Percentiles rank a stretch among this genome's conserved stretches.
Conservation (phyloP, 345 rosid species). For the Eucalyptus urophylla region DNA sequence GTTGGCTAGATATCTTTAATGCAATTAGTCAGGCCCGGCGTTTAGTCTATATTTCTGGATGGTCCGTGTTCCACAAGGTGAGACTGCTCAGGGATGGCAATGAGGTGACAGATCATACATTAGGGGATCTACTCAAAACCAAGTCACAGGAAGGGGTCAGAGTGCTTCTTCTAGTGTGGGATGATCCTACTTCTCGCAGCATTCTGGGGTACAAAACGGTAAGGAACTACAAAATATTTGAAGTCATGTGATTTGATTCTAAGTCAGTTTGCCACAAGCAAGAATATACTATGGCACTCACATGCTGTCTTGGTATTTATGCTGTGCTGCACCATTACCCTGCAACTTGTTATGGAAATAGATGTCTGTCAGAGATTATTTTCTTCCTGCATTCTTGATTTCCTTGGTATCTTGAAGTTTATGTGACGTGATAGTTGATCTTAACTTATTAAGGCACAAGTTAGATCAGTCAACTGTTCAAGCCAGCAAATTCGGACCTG, state of each 20-base stretch:
- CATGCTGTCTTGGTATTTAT: neutral
- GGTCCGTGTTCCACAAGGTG: conserved; percentile 72
- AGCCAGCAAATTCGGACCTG: neutral
- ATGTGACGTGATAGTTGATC: neutral
- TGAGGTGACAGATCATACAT: conserved; percentile 13
- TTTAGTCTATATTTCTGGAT: conserved; percentile 75
- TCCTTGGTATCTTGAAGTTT: neutral
- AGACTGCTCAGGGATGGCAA: conserved; percentile 46
- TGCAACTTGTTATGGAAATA: neutral
- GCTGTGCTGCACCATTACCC: neutral
- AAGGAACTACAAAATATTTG: conserved; percentile 7
- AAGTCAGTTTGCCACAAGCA: neutral
- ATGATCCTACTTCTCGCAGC: conserved; percentile 88
- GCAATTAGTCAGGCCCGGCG: conserved; percentile 76
- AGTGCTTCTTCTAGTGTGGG: conserved; percentile 91
- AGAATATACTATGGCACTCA: neutral
- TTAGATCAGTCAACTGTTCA: neutral
- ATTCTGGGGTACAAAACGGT: conserved; percentile 57
- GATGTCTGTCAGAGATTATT: neutral
- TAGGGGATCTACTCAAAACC: conserved; percentile 75
- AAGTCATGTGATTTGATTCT: neutral
- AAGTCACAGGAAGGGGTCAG: conserved; percentile 96
- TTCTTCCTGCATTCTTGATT: neutral
- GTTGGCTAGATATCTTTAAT: conserved; percentile 73
- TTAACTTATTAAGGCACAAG: neutral